Conservation (phyloP, 305 asterid genomes). For the Rubia tinctorum region DNA sequence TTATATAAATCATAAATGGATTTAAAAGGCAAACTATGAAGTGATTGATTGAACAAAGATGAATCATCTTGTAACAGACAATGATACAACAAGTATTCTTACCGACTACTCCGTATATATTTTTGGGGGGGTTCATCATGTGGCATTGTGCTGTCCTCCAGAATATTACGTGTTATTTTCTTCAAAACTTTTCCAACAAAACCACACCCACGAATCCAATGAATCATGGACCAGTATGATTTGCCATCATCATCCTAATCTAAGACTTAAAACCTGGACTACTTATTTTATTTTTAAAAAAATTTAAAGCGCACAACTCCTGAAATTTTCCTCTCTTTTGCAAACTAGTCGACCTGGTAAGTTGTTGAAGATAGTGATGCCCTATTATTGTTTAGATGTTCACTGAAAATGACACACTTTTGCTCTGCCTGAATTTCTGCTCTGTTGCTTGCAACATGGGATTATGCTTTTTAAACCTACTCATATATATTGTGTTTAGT, state of each 20-base stretch:
- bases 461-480: not conserved
- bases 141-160: too few relatives aligned
- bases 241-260: slow-evolving; percentile 7
- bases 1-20: too few relatives aligned
- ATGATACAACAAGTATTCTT: not conserved
- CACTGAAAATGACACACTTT: not conserved
- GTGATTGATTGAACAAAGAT: too few relatives aligned
- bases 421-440: not conserved
- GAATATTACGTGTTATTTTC: not conserved
- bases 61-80: too few relatives aligned
- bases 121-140: not conserved
- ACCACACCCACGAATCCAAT: slow-evolving; percentile 17
- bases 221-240: not conserved
- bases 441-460: not conserved
- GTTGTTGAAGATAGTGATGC: slow-evolving; percentile 16
- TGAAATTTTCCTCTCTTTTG: not conserved
- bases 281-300: not conserved
- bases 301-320: not conserved
- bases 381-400: slow-evolving; percentile 4
- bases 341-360: slow-evolving; percentile 4
- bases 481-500: not conserved
- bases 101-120: not conserved
- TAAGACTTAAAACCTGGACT: slow-evolving; percentile 8
- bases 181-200: slow-evolving; percentile 1
- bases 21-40: too few relatives aligned